phyloP scores from a whole-genome alignment of 2,329 filamentous ascomycete genomes.

The Nemania diffusa region DNA sequence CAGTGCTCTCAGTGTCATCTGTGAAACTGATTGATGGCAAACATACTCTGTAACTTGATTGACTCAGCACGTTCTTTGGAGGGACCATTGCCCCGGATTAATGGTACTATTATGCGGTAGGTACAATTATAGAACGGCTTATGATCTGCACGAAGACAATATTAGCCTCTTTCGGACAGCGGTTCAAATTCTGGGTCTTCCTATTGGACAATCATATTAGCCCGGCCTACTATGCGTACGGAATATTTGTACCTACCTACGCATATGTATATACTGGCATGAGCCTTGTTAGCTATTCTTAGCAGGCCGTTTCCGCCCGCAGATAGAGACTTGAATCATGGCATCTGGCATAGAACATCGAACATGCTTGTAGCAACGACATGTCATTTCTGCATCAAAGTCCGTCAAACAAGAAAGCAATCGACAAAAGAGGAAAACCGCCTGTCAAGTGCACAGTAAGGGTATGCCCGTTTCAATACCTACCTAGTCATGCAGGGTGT shows the following conservation, averaged over 20 bases:
- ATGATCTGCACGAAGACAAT: constrained; percentile 20
- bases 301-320: neutral
- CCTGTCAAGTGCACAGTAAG: neutral
- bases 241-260: no score
- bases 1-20: neutral
- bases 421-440: neutral
- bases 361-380: neutral
- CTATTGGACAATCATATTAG: constrained; percentile 20
- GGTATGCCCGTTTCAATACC: neutral
- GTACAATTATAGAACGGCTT: constrained; percentile 34
- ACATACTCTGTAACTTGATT: constrained; percentile 9
- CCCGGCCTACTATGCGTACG: neutral
- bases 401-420: neutral
- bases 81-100: constrained; percentile 31
- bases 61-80: neutral
- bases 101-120: neutral
- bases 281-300: constrained; percentile 3
- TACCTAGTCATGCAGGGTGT: constrained; percentile 4
- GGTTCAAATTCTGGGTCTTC: constrained; percentile 9
- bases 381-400: neutral
- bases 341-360: neutral
- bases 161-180: constrained; percentile 35
- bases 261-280: neutral
- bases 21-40: constrained; percentile 20
- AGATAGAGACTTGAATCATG: neutral